Base-by-base conservation (phyloP, 192 early-diverging fungal genomes). In the Cladochytrium replicatum region DNA sequence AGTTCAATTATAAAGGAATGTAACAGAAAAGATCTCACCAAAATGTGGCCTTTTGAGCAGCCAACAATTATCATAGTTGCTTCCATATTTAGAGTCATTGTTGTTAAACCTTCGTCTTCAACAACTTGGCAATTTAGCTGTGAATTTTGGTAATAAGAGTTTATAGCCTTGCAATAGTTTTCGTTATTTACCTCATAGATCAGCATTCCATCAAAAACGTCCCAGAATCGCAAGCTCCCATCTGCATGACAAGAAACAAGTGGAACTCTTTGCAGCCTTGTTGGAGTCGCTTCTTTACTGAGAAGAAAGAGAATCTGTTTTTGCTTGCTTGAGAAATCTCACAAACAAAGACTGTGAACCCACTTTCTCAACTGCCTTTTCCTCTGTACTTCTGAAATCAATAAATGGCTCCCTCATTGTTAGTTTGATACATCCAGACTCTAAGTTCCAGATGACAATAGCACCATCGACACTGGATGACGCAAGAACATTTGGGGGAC, bases 211-310 rank as follows among this genome's bases (percentile, higher is more conserved):
- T 77, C 66, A 22, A 62, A 56, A 1, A 69, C 55, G 55, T 79
- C 74, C 76, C 76, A 79, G 37, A 73, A 57, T 43, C 76, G 39
- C 21, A 79, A 34, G 53, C 62, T 60, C 2, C 76, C 76, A 64
- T 79, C 72, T 5, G 72, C 64, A 57, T 75, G 68, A 38, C 67
- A 70, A 1, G 71, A 69, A 13, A 69, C 52, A n/a, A 74, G 52
- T 22, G 67, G 60, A 27, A 54, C 27, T 31, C 57, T 43, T 22
- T 43, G 41, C 43, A 54, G 31, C 32, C 51, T 15, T 17, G 48
- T 29, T 11, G 43, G 41, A 41, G 42, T 40, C n/a, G 31, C 43
- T 17, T 63, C 69, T 2, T 46, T 55, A 31, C 52, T 54, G 31
- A 60, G 49, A 17, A 60, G 25, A 48, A 68, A 64, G 13, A 67